Base-by-base conservation (phyloP, 2,329 filamentous ascomycete species). In the Colletotrichum australisinense region DNA sequence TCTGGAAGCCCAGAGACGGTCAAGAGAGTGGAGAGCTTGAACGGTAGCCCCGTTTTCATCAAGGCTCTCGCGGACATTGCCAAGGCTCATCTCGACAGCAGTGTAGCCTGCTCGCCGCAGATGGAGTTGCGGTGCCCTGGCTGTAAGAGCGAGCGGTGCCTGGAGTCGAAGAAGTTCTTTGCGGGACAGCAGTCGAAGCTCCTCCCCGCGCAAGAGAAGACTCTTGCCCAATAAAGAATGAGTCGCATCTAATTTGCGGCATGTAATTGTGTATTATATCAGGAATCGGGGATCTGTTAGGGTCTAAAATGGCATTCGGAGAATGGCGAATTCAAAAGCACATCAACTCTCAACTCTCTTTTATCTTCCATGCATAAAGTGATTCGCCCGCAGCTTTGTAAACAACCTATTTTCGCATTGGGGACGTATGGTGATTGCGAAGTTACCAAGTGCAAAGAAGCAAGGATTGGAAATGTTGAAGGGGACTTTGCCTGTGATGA, bases 81-180 rank as follows among this genome's bases (percentile, higher is more conserved):
- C 8, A 93, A 93, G 79, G 83, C 87, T 19, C 97, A 99, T 84
- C 84, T 99, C 65, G 86, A 91, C 64, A 92, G 90, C 75, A 93
- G 93, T 5, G 78, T 86, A 11, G 80, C 86, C 11, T 96, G 94
- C 81, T 97, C 94, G 35, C 86, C 87, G 69, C 97, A 98, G 84
- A 95, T 99, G 94, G 91, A 91, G 9, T 84, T 99, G 77, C 91
- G 97, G 78, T 99, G 97, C 84, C 97, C 97, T 2, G 95, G 94
- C 6, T 99, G 97, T 85, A 95, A 91, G 83, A 98, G 94, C 80
- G 94, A 97, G 79, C 90, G 93, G 78, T 99, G 97, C 83, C 83
- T 92, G 67, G 95, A 95, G 83, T 92, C 92, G 65, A 93, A 93
- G 83, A 90, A 88, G 78, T 93, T 92, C 81, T 93, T 92, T 79